Conservation (phyloP, 352 stramenopile species). For the Globisporangium uncinulatum region DNA sequence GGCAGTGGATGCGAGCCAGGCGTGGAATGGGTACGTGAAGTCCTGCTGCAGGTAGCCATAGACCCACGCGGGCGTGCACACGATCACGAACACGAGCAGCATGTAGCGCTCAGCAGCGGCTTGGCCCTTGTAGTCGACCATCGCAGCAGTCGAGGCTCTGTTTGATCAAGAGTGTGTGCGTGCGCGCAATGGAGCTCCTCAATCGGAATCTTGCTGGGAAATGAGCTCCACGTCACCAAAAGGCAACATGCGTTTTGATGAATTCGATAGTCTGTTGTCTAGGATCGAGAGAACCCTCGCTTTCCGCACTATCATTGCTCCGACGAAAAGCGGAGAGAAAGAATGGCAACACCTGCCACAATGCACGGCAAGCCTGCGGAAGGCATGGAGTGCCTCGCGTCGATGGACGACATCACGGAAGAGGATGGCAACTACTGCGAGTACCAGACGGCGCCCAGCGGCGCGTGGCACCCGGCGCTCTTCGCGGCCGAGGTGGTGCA, state of each 20-base stretch:
- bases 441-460: conserved; percentile 89
- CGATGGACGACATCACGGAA: conserved; percentile 94
- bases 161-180: too few relatives aligned
- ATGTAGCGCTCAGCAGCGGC: conserved; percentile 58
- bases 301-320: neutral
- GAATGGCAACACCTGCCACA: conserved; percentile 15
- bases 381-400: conserved; percentile 90
- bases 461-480: conserved; percentile 81
- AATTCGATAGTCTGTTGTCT: too few relatives aligned
- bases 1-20: conserved; percentile 53
- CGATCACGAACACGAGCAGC: conserved; percentile 57
- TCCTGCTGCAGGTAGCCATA: conserved; percentile 81
- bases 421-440: conserved; percentile 88
- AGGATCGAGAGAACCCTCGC: neutral
- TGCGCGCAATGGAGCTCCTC: too few relatives aligned
- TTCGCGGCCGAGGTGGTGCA: conserved; percentile 72
- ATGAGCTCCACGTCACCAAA: neutral
- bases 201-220: too few relatives aligned
- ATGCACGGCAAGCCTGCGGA: conserved; percentile 74
- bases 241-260: too few relatives aligned
- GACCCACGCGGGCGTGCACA: conserved; percentile 80
- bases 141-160: conserved; percentile 10
- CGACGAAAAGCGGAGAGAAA: neutral
- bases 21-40: conserved; percentile 74
- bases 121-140: conserved; percentile 88